phyloP scores from a whole-genome alignment of 2,329 filamentous ascomycete species.

The Rasamsonia emersonii region DNA sequence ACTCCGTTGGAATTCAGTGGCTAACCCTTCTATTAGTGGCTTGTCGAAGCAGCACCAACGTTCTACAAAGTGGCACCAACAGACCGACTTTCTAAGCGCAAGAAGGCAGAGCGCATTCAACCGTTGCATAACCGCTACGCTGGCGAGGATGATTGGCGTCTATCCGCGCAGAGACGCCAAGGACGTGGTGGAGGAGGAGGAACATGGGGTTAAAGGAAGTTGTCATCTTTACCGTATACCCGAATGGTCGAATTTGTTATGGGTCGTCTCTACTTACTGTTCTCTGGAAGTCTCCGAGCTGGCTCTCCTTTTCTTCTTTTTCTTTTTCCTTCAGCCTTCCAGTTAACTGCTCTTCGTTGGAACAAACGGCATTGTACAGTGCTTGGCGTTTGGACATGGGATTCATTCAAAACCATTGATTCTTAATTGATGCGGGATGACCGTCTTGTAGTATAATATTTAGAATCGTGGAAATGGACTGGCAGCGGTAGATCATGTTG shows the following conservation, averaged over 20 bases:
- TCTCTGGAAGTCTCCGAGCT: too few relatives aligned
- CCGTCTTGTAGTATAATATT: too few relatives aligned
- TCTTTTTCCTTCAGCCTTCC: too few relatives aligned
- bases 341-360: too few relatives aligned
- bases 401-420: too few relatives aligned
- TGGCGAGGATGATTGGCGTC: slow-evolving; percentile 87
- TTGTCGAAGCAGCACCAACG: slow-evolving; percentile 93
- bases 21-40: slow-evolving; percentile 38
- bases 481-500: too few relatives aligned
- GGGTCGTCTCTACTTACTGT: background rate
- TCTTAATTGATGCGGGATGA: too few relatives aligned
- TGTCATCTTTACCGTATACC: background rate
- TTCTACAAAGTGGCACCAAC: slow-evolving; percentile 97
- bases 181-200: slow-evolving; percentile 82
- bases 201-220: slow-evolving; percentile 78
- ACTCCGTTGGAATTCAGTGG: slow-evolving; percentile 73
- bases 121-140: slow-evolving; percentile 90
- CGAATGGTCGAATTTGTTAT: too few relatives aligned
- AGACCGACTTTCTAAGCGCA: slow-evolving; percentile 78
- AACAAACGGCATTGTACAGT: too few relatives aligned
- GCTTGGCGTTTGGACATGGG: too few relatives aligned
- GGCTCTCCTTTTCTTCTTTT: too few relatives aligned
- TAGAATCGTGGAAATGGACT: too few relatives aligned
- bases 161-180: slow-evolving; percentile 77
- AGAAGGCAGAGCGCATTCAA: slow-evolving; percentile 90